These are phyloP conservation scores for Thuja plicata DNA, from an alignment of 83 land plant species.

Conservation along the genomic window DNA sequence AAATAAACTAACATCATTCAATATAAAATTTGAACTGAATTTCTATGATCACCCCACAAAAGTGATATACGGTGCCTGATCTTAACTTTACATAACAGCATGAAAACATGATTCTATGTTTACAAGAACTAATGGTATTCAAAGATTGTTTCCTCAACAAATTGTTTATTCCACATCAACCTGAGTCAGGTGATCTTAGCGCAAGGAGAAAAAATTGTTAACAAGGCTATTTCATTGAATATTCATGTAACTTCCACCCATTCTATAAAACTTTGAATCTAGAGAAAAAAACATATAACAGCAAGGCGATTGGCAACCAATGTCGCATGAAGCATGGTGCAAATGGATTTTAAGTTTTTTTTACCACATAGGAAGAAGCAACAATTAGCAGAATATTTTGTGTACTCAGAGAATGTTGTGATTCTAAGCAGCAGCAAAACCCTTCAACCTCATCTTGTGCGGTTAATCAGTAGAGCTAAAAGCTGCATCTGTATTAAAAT, in stretches of 20 bases:
- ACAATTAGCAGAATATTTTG: too few species aligned
- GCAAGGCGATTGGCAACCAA: not conserved
- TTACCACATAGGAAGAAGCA: not conserved
- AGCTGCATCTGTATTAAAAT: not conserved
- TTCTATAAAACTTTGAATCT: not conserved
- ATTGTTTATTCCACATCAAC: not conserved
- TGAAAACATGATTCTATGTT: not conserved
- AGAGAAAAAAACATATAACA: too few species aligned
- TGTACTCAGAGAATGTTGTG: not conserved
- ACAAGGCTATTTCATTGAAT: not conserved
- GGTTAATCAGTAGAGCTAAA: not conserved
- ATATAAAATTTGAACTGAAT: not conserved
- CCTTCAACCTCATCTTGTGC: not conserved
- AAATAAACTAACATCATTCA: not conserved
- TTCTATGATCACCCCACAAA: not conserved
- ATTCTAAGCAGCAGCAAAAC: not conserved
- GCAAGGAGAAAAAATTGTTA: not conserved
- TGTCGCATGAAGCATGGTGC: not conserved
- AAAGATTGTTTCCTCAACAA: not conserved
- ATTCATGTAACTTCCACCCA: not conserved
- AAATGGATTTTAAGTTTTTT: too few species aligned
- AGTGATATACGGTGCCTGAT: not conserved
- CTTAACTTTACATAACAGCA: not conserved
- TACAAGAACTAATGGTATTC: not conserved
- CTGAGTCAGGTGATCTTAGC: too few species aligned